Percentiles rank a stretch among this genome's conserved stretches.
Conservation (phyloP, 176 grass and related monocot genomes). For the Olyra latifolia region DNA sequence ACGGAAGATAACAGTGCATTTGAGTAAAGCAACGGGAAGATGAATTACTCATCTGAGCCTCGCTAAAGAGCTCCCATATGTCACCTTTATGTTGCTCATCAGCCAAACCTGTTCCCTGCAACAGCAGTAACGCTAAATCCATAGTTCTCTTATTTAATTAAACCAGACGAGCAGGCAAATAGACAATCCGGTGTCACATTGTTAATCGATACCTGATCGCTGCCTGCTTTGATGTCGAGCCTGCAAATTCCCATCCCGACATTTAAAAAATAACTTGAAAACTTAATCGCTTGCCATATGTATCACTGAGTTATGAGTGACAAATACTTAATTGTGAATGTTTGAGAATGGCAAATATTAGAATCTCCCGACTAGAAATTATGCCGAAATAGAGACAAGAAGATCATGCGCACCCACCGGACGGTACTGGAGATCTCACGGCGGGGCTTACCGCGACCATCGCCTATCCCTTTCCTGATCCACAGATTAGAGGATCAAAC, state of each 20-base stretch:
- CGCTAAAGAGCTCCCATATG: slow-evolving; percentile 35
- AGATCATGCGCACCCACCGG: neutral
- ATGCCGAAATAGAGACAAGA: neutral
- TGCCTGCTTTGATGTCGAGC: neutral
- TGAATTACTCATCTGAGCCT: slow-evolving; percentile 30
- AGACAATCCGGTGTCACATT: neutral
- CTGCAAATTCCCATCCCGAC: neutral
- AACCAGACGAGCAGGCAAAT: neutral
- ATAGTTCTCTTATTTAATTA: slow-evolving; percentile 1
- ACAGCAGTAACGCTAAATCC: neutral
- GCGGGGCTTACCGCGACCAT: neutral
- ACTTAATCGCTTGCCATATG: too few relatives aligned
- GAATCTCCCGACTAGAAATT: neutral
- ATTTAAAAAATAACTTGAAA: neutral
- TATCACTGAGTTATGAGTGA: too few relatives aligned
- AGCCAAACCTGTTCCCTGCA: slow-evolving; percentile 9
- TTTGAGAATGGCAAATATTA: too few relatives aligned
- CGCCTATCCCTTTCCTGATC: neutral
- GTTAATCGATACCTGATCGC: slow-evolving; percentile 3
- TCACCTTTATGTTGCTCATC: neutral
- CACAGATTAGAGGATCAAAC: neutral
- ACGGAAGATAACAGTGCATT: neutral
- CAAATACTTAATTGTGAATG: too few relatives aligned
- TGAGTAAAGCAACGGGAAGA: neutral
- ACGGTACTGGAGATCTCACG: neutral